Evolutionary conservation across 192 early-diverging fungal genomes (phyloP).

Genomic region (Coemansia umbellata): DNA sequence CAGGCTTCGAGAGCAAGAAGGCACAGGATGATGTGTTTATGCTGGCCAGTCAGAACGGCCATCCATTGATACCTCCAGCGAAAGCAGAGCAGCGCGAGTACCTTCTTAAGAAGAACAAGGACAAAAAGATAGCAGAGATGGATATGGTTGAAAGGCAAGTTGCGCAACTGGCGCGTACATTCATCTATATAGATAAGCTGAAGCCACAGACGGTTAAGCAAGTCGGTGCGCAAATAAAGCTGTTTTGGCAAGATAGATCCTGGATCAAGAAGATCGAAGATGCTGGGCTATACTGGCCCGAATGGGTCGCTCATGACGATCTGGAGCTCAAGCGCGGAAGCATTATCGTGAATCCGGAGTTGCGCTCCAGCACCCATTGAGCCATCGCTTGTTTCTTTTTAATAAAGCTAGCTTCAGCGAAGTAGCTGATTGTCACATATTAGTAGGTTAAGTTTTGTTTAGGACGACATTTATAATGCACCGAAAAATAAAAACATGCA

Average conservation of each 20-base stretch:
- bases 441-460: no score
- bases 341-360: slow-evolving; percentile 36
- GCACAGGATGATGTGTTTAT: slow-evolving; percentile 18
- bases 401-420: no score
- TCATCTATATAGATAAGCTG: slow-evolving; percentile 34
- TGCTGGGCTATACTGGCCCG: slow-evolving; percentile 34
- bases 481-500: no score
- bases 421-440: no score
- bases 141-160: slow-evolving; percentile 42
- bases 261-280: slow-evolving; percentile 26
- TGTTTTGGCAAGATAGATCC: slow-evolving; percentile 33
- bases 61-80: slow-evolving; percentile 21
- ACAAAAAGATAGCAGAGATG: slow-evolving; percentile 28
- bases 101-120: slow-evolving; percentile 10
- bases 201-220: neutral
- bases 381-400: no score
- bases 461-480: no score
- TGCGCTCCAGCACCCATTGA: no score
- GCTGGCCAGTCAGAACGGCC: slow-evolving; percentile 26
- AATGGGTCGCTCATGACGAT: slow-evolving; percentile 34
- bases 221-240: neutral
- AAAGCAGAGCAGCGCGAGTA: slow-evolving; percentile 7
- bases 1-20: slow-evolving; percentile 24
- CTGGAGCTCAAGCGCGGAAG: slow-evolving; percentile 41
- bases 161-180: slow-evolving; percentile 37